Conservation (phyloP, 31 red algal genomes). For the Asparagopsis taxiformis region DNA sequence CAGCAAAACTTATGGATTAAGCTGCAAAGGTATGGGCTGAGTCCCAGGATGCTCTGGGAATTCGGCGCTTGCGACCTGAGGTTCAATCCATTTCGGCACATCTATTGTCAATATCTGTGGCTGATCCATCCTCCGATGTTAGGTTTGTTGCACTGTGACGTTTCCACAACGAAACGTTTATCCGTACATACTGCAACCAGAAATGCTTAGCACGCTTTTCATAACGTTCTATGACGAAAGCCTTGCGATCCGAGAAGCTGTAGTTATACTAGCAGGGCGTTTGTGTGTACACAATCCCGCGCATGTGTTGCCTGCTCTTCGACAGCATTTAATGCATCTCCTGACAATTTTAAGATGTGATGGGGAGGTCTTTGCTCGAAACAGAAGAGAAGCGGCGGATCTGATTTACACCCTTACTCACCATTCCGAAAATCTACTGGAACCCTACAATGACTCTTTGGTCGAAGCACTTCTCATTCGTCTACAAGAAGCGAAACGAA, state of each 20-base stretch:
- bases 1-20: slow-evolving; percentile 45
- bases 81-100: slow-evolving; percentile 49
- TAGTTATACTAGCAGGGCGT: slow-evolving; percentile 44
- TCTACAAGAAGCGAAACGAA: slow-evolving; percentile 50
- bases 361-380: slow-evolving; percentile 55
- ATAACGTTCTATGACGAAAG: too few species aligned
- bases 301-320: slow-evolving; percentile 68
- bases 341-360: too few species aligned
- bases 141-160: slow-evolving; percentile 63
- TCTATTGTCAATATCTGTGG: slow-evolving; percentile 71
- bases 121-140: slow-evolving; percentile 75
- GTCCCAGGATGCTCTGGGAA: neutral
- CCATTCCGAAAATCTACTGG: slow-evolving; percentile 64
- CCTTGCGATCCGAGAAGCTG: too few species aligned
- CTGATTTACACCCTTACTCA: slow-evolving; percentile 78
- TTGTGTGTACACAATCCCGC: slow-evolving; percentile 81
- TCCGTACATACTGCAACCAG: slow-evolving; percentile 83
- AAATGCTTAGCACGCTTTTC: slow-evolving; percentile 68
- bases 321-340: slow-evolving; percentile 67
- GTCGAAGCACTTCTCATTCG: too few species aligned
- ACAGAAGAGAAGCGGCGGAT: slow-evolving; percentile 54
- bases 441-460: slow-evolving; percentile 60
- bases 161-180: slow-evolving; percentile 62
- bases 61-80: slow-evolving; percentile 25
- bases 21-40: slow-evolving; percentile 16